Base-by-base conservation (phyloP, 75 land plant species). In the Selaginella tamariscina region DNA sequence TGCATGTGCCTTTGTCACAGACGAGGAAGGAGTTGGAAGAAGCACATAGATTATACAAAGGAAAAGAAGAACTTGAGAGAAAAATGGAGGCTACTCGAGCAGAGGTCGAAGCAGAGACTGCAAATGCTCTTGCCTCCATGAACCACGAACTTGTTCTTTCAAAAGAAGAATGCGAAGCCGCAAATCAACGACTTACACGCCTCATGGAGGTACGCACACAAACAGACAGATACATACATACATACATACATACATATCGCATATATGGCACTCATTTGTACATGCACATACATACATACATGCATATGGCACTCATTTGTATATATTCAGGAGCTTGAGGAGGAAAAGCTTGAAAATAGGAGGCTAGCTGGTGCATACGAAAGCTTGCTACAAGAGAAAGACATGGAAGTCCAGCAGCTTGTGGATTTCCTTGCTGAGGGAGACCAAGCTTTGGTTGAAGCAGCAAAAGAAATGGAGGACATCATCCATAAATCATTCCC, bases 81-180 rank as follows among this genome's bases (percentile, higher is more conserved):
- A 81, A 88, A 70, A 84, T 76, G 80, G 97, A 91, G 33, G 78
- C 73, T 33, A 77, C 84, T 32, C 84, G 83, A 32, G 65, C 72
- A 57, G 87, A 95, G 71, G 99, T 71, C 60, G 99, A 95, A 76
- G 72, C 74, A 28, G 97, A 91, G 67, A 91, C 89, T 21, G 92
- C 87, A 57, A 81, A 81, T 30, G 97, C 83, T 9, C 87, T 95
- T 67, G 79, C 80, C 49, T 84, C 77, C 65, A 54, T 95, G 72
- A 87, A 91, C 60, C 82, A 81, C 62, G 99, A 95, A 39, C 81
- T 95, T 49, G 26, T 67, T 2, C 39, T 63, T 13, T 71, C 90
- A 71, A 79, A 80, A 21, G 82, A 82, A 39, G 73, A 88, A 75
- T 74, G 74, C 56, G 74, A 79, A 32, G 74, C 75, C 1, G 80